Evolutionary conservation across 768 basidiomycete genomes (phyloP), one percentile per base, ranked within the genome.

Genomic region (Guyanaporus albipodus): DNA sequence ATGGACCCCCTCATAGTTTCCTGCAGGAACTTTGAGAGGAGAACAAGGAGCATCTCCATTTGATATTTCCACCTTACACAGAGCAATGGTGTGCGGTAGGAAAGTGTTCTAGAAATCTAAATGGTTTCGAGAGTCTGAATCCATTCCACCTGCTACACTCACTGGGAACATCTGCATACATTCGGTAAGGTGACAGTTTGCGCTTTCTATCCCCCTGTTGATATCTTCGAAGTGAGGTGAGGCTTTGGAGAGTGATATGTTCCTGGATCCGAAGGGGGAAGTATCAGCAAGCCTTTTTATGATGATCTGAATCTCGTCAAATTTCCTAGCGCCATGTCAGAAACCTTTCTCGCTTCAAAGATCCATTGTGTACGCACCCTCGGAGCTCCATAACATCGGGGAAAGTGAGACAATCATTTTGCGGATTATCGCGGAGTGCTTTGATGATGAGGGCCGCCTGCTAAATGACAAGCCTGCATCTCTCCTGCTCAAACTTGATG

Each of bases 191-290:
- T 17, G 34, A 6, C 7, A 26, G 10, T 42, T 27, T 14, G 49
- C 49, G 7, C 4, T 32, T 1, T 37, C 35, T 3, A 50, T 41
- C 2, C 11, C 22, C n/a, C 23, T 18, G 27, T 41, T 42, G 28
- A 46, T 32, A 6, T 42, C 44, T 9, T 42, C 49, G 18, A 38
- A 45, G 24, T 19, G 28, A 8, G 46, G 44, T 2, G 46, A 18
- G 4, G 49, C 44, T 42, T 46, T 45, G 29, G 46, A 33, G 44
- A 46, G 42, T 19, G 49, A 42, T 34, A 50, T 31, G 9, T n/a
- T n/a, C n/a, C n/a, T n/a, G n/a, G n/a, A n/a, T n/a, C n/a, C n/a
- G n/a, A n/a, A n/a, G n/a, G n/a, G n/a, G n/a, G n/a, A n/a, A n/a
- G n/a, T n/a, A n/a, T 22, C 17, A 4, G 49, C 49, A 11, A 41